These are phyloP conservation scores for Paramecium sonneborni DNA, from an alignment of 73 alveolate species.

Conservation along the genomic window DNA sequence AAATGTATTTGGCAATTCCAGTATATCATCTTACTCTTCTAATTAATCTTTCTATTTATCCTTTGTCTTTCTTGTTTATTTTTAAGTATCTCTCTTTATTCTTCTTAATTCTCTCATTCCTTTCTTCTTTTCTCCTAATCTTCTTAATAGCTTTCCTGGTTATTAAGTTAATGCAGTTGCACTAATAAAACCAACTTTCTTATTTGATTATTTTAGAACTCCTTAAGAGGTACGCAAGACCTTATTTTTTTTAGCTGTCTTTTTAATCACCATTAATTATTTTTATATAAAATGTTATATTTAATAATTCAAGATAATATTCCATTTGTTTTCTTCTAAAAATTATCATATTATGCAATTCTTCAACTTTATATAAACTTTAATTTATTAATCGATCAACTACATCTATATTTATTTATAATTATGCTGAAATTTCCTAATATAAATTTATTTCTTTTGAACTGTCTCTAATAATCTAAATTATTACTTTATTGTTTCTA, in stretches of 20 bases:
- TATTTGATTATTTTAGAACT: not conserved
- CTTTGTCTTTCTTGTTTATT: not conserved
- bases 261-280: conserved; percentile 33
- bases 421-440: not conserved
- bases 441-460: conserved; percentile 7
- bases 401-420: not conserved
- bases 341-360: conserved; percentile 46
- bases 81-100: not conserved
- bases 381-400: conserved; percentile 6
- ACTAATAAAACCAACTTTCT: conserved; percentile 34
- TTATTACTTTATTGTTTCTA: conserved; percentile 40
- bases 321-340: conserved; percentile 50
- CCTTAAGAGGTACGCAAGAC: conserved; percentile 10
- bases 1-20: not conserved
- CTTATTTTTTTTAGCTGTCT: not conserved
- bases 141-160: conserved; percentile 6
- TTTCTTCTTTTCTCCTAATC: not conserved
- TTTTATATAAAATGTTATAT: not conserved
- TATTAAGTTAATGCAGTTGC: conserved; percentile 20
- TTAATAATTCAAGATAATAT: conserved; percentile 20
- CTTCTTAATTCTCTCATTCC: conserved; percentile 43
- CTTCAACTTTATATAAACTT: conserved; percentile 16
- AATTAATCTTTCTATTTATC: not conserved
- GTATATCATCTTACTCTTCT: not conserved
- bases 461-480: not conserved